These are phyloP conservation scores for Grosmannia huntii DNA, from an alignment of 2,329 filamentous ascomycete genomes.

Conservation along the genomic window DNA sequence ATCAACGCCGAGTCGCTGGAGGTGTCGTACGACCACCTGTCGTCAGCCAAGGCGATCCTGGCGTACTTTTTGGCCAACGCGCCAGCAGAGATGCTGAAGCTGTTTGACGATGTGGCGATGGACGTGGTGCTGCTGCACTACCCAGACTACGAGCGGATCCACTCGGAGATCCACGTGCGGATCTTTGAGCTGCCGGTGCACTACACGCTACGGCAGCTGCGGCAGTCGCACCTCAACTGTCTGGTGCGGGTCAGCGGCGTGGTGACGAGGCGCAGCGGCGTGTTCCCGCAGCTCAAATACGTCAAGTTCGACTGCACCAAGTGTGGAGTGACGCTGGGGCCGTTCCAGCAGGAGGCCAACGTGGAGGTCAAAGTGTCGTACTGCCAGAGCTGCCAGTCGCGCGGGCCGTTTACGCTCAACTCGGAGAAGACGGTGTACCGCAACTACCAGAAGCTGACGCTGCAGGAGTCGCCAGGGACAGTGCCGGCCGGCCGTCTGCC, in stretches of 20 bases:
- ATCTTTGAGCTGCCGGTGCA: slow-evolving; percentile 90
- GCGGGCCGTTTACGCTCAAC: slow-evolving; percentile 89
- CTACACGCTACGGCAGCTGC: slow-evolving; percentile 88
- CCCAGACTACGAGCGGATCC: slow-evolving; percentile 93
- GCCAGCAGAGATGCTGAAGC: slow-evolving; percentile 84
- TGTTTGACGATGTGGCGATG: slow-evolving; percentile 95
- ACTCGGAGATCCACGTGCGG: slow-evolving; percentile 93
- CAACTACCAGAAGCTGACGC: slow-evolving; percentile 94
- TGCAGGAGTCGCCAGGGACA: slow-evolving; percentile 94
- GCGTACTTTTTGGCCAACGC: slow-evolving; percentile 95
- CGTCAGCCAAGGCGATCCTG: slow-evolving; percentile 80
- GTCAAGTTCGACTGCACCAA: slow-evolving; percentile 97
- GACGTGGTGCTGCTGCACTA: slow-evolving; percentile 93
- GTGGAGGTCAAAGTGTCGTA: slow-evolving; percentile 92
- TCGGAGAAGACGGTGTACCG: slow-evolving; percentile 97
- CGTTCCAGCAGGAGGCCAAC: slow-evolving; percentile 95
- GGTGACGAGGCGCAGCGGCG: slow-evolving; percentile 83
- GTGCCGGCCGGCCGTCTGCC: slow-evolving; percentile 92
- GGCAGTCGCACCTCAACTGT: slow-evolving; percentile 92
- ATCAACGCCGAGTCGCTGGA: slow-evolving; percentile 93
- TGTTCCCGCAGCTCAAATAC: slow-evolving; percentile 96
- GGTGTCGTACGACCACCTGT: slow-evolving; percentile 87
- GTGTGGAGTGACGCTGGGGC: slow-evolving; percentile 81
- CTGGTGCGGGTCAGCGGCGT: slow-evolving; percentile 89
- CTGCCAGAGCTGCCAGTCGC: slow-evolving; percentile 92